Conservation (phyloP, 2,329 filamentous ascomycete genomes). For the Apiospora rasikravindrae region DNA sequence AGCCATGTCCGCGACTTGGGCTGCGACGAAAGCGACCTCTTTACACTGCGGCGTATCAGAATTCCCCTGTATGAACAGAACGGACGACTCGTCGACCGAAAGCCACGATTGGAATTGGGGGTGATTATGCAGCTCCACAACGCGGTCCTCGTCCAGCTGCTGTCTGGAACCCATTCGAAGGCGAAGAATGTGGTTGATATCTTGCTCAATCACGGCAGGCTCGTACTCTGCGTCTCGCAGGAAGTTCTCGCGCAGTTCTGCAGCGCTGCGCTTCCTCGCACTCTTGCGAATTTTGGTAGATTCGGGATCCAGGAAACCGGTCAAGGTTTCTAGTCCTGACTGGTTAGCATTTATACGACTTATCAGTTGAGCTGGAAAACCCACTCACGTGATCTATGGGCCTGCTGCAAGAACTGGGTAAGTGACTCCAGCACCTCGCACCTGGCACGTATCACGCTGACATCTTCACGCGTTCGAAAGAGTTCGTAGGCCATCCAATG, state of each 20-base stretch:
- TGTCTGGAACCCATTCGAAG: neutral
- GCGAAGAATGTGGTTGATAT: neutral
- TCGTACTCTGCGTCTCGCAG: neutral
- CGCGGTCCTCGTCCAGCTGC: neutral
- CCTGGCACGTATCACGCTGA: slow-evolving; percentile 1
- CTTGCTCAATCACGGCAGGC: neutral
- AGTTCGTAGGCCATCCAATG: slow-evolving; percentile 1
- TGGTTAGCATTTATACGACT: neutral
- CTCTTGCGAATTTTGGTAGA: neutral
- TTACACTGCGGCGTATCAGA: neutral
- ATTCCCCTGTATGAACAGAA: neutral
- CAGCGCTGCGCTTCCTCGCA: neutral
- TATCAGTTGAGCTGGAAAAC: neutral
- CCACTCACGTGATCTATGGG: neutral
- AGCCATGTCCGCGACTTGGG: neutral
- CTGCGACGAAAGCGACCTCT: neutral
- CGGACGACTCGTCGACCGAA: neutral
- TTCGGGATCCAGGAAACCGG: neutral
- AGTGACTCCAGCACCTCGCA: neutral
- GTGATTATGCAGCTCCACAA: neutral
- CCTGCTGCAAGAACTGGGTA: neutral
- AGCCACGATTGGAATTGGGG: neutral
- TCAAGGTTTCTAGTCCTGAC: neutral
- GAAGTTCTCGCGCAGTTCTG: neutral
- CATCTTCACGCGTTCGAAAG: neutral